Conservation (phyloP, 2,329 filamentous ascomycete genomes). For the Exophiala sp. region DNA sequence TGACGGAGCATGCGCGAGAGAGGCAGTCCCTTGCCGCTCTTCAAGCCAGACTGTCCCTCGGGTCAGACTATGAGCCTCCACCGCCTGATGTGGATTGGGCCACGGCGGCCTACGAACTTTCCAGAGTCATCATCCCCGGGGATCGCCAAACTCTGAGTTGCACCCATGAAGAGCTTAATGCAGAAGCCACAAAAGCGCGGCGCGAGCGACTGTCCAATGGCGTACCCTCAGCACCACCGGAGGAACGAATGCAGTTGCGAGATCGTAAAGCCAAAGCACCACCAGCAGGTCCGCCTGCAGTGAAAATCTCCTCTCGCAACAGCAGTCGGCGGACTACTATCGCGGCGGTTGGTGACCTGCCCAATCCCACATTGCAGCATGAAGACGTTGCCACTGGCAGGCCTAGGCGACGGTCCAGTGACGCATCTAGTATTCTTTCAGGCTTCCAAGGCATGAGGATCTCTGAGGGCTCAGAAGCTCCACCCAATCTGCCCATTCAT, state of each 20-base stretch:
- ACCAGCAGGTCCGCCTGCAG: slow-evolving; percentile 42
- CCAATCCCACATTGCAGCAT: slow-evolving; percentile 31
- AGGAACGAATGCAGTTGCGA: slow-evolving; percentile 63
- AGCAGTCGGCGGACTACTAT: slow-evolving; percentile 56
- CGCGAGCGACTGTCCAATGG: slow-evolving; percentile 57
- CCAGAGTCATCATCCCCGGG: slow-evolving; percentile 71
- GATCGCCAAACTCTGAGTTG: slow-evolving; percentile 70
- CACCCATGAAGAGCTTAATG: slow-evolving; percentile 70
- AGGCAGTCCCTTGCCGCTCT: slow-evolving; percentile 24
- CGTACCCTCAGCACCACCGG: slow-evolving; percentile 37
- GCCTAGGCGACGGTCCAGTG: slow-evolving; percentile 31
- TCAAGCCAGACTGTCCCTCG: slow-evolving; percentile 26
- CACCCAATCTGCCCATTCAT: background rate
- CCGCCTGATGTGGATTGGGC: slow-evolving; percentile 81
- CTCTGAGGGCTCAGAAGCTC: slow-evolving; percentile 12
- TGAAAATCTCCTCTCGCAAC: slow-evolving; percentile 26
- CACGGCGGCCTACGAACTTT: slow-evolving; percentile 74
- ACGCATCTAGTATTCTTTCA: slow-evolving; percentile 30
- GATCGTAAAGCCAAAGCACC: slow-evolving; percentile 55
- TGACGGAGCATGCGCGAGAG: slow-evolving; percentile 58
- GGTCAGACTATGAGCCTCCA: slow-evolving; percentile 54
- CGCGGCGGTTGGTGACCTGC: slow-evolving; percentile 46
- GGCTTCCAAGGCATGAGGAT: slow-evolving; percentile 31
- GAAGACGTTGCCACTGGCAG: slow-evolving; percentile 15
- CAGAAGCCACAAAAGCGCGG: slow-evolving; percentile 57